Percentiles rank a stretch among this genome's conserved stretches.
Evolutionary conservation across 2,329 filamentous ascomycete genomes (phyloP).

Genomic region (Penicillium sp.): DNA sequence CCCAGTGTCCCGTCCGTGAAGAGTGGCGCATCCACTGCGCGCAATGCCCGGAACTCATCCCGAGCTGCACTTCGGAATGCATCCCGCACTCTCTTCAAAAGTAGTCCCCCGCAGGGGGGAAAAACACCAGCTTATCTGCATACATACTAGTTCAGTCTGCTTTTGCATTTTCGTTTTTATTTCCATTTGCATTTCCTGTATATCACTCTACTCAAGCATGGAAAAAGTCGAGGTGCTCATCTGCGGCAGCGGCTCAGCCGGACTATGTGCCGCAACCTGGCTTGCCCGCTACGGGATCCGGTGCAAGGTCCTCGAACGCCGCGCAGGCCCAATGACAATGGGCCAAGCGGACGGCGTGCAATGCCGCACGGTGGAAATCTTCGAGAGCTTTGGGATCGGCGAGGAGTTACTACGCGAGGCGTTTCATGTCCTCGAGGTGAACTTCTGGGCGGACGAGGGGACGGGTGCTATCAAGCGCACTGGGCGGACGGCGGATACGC

Average conservation of each 20-base stretch:
- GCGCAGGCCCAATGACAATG: slow-evolving; percentile 55
- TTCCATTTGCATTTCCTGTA: neutral
- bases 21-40: neutral
- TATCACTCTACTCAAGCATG: slow-evolving; percentile 16
- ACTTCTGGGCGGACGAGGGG: slow-evolving; percentile 55
- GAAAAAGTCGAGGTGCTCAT: slow-evolving; percentile 58
- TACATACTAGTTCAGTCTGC: neutral
- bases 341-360: slow-evolving; percentile 68
- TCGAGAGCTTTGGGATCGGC: slow-evolving; percentile 60
- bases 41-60: slow-evolving; percentile 10
- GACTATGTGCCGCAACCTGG: slow-evolving; percentile 63
- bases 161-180: neutral
- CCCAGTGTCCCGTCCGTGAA: neutral
- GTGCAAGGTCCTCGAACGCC: slow-evolving; percentile 61
- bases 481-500: slow-evolving; percentile 56
- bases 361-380: slow-evolving; percentile 63
- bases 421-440: slow-evolving; percentile 60
- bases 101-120: neutral
- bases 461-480: slow-evolving; percentile 49
- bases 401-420: slow-evolving; percentile 59
- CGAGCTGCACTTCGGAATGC: slow-evolving; percentile 13
- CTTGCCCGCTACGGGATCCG: slow-evolving; percentile 59
- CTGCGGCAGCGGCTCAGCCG: slow-evolving; percentile 63
- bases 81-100: slow-evolving; percentile 21
- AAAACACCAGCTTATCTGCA: neutral